Conservation (phyloP, 192 early-diverging fungal genomes). For the Podila minutissima region DNA sequence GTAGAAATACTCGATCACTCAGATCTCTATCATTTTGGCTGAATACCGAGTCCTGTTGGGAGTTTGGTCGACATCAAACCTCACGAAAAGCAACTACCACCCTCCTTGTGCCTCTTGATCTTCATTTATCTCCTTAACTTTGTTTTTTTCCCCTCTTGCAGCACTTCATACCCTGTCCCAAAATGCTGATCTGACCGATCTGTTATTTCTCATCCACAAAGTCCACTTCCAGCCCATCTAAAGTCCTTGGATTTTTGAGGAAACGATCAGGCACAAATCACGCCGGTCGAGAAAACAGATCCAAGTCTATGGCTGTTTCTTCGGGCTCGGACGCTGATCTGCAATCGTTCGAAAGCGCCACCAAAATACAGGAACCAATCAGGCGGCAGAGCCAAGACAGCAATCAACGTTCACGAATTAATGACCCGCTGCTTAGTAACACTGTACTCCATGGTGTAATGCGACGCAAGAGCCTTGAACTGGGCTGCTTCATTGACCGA, state of each 20-base stretch:
- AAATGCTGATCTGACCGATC: neutral
- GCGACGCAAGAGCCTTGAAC: constrained; percentile 30
- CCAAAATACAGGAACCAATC: neutral
- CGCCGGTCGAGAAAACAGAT: constrained; percentile 1
- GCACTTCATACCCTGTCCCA: neutral
- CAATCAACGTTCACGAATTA: neutral
- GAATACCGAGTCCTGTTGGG: neutral
- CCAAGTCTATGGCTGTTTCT: constrained; percentile 12
- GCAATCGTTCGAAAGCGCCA: neutral
- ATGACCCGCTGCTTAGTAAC: neutral
- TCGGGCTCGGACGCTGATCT: neutral
- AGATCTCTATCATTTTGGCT: neutral
- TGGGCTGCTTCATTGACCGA: constrained; percentile 8
- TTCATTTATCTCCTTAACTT: neutral
- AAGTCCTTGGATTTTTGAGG: constrained; percentile 26
- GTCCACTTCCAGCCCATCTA: neutral
- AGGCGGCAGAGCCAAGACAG: neutral
- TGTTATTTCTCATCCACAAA: constrained; percentile 1
- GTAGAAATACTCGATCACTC: too few species aligned
- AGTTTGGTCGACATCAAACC: neutral
- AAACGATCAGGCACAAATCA: constrained; percentile 8
- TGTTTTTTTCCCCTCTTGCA: neutral
- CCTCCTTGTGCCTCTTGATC: neutral
- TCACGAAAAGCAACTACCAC: neutral
- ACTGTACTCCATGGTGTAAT: constrained; percentile 22